Conservation (phyloP, 1,139 yeast genomes). For the Zhuliangozyma parablackwelliae region DNA sequence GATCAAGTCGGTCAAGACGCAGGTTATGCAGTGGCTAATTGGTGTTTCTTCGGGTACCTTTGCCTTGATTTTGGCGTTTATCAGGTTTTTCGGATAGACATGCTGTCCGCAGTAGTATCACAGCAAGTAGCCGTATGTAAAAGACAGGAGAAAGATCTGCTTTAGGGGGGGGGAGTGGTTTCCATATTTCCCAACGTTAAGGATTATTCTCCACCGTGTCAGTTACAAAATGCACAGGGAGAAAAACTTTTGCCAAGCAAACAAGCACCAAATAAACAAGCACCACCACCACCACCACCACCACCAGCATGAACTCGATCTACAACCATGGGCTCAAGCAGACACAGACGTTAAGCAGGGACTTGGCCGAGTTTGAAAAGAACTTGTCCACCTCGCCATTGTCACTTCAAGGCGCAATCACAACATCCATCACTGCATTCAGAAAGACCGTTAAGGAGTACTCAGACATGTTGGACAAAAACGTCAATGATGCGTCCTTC, state of each 20-base stretch:
- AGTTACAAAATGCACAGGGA: neutral
- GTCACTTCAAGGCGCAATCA: constrained; percentile 76
- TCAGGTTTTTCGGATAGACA: constrained; percentile 64
- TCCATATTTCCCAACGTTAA: neutral
- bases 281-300: neutral
- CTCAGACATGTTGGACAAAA: constrained; percentile 59
- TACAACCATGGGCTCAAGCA: constrained; percentile 90
- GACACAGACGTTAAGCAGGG: constrained; percentile 66
- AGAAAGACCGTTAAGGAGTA: constrained; percentile 76
- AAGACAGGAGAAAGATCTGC: neutral
- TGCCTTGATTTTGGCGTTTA: constrained; percentile 87
- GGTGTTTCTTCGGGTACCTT: constrained; percentile 98
- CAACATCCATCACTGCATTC: constrained; percentile 76
- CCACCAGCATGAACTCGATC: constrained; percentile 57
- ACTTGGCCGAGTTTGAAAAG: constrained; percentile 61
- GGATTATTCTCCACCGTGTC: neutral
- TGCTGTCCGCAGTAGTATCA: no score
- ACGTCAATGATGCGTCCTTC: constrained; percentile 50
- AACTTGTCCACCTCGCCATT: constrained; percentile 67
- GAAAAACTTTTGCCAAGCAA: neutral
- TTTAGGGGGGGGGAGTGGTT: neutral
- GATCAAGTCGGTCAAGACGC: constrained; percentile 90
- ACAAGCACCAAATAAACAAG: constrained; percentile 1
- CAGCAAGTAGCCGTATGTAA: neutral
- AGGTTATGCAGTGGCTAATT: constrained; percentile 95